Evolutionary conservation across 2,329 filamentous ascomycete genomes (phyloP).

Genomic region (Domatiomyces catenatus): DNA sequence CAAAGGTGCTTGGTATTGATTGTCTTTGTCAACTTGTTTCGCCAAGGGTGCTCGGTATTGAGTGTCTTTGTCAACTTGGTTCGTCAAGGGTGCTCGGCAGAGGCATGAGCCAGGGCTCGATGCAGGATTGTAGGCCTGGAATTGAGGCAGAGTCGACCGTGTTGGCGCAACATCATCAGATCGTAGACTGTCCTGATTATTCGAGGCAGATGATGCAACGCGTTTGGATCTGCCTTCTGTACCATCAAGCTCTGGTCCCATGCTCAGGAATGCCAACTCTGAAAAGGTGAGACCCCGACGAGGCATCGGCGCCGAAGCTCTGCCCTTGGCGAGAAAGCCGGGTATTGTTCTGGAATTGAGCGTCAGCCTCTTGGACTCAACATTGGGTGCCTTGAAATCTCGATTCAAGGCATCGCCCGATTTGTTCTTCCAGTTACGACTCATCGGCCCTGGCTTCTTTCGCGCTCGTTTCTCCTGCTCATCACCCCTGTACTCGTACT

Average conservation of each 20-base stretch:
- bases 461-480: not conserved
- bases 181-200: not conserved
- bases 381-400: constrained; percentile 15
- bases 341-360: constrained; percentile 8
- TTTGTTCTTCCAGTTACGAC: constrained; percentile 4
- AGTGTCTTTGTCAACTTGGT: not conserved
- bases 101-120: not conserved
- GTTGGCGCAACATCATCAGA: not conserved
- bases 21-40: no score
- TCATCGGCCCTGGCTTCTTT: not conserved
- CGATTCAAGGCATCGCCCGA: constrained; percentile 4
- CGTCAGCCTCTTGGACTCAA: constrained; percentile 11
- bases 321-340: constrained; percentile 12
- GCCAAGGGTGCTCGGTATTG: no score
- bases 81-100: not conserved
- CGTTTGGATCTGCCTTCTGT: not conserved
- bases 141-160: not conserved
- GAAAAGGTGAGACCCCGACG: constrained; percentile 15
- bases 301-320: constrained; percentile 6
- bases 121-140: not conserved
- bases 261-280: constrained; percentile 15
- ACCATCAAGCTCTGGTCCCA: constrained; percentile 2
- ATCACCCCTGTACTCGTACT: constrained; percentile 11
- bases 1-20: not conserved
- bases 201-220: not conserved